Conservation (phyloP, 2,329 filamentous ascomycete genomes). For the Alternaria gaisen region DNA sequence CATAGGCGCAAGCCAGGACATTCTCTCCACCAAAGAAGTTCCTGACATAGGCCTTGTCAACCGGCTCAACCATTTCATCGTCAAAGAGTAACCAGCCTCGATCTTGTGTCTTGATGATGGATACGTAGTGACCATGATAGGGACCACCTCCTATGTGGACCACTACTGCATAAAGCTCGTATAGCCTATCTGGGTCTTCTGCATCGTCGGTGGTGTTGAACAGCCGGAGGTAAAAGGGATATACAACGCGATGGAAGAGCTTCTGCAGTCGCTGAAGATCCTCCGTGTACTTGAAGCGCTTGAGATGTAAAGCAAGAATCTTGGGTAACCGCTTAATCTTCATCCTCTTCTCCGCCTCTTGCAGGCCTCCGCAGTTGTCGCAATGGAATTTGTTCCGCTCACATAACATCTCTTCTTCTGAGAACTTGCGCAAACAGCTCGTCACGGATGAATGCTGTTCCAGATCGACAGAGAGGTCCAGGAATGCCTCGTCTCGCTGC, state of each 20-base stretch:
- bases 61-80: constrained; percentile 97
- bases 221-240: constrained; percentile 93
- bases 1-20: constrained; percentile 92
- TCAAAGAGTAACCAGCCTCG: constrained; percentile 96
- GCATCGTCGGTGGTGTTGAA: constrained; percentile 98
- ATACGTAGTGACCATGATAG: constrained; percentile 97
- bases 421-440: constrained; percentile 93
- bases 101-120: constrained; percentile 96
- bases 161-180: constrained; percentile 96
- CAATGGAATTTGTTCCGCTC: constrained; percentile 99
- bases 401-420: constrained; percentile 95
- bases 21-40: constrained; percentile 94
- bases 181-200: constrained; percentile 89
- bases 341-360: constrained; percentile 99
- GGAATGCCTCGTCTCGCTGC: constrained; percentile 92
- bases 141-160: constrained; percentile 97
- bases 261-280: constrained; percentile 94
- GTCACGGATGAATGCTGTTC: constrained; percentile 96
- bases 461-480: constrained; percentile 94
- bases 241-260: constrained; percentile 94
- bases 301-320: constrained; percentile 90
- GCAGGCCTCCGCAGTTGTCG: constrained; percentile 93
- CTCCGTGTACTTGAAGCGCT: constrained; percentile 98
- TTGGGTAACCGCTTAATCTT: constrained; percentile 96
- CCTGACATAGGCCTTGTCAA: constrained; percentile 93